Conservation (phyloP, 2,329 filamentous ascomycete genomes). For the Blastomyces silverae region DNA sequence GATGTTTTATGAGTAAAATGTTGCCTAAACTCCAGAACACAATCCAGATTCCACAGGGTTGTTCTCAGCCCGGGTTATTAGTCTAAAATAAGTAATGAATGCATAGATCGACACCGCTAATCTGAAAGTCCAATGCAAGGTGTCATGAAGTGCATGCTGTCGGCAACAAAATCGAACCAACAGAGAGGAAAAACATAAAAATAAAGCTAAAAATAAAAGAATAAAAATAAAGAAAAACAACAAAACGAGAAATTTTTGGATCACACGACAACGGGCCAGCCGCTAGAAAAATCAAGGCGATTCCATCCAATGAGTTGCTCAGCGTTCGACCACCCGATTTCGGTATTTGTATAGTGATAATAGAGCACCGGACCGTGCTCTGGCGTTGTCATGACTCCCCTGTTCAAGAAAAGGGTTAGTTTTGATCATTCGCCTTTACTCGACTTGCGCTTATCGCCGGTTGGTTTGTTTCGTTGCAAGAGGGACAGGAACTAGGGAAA, state of each 20-base stretch:
- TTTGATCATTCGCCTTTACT: conserved; percentile 13
- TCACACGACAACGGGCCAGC: conserved; percentile 4
- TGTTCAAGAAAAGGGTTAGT: background rate
- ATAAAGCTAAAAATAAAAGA: background rate
- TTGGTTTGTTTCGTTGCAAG: background rate
- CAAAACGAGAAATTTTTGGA: background rate
- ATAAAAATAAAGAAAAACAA: background rate
- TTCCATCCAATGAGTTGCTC: conserved; percentile 14
- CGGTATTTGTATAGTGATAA: conserved; percentile 13
- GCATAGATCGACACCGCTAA: background rate
- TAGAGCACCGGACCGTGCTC: conserved; percentile 13
- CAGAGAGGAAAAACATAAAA: too few relatives aligned
- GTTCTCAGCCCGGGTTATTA: background rate
- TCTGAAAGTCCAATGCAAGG: background rate
- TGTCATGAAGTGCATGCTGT: background rate
- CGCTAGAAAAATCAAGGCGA: conserved; percentile 12
- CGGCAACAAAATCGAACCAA: too few relatives aligned
- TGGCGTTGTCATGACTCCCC: conserved; percentile 10
- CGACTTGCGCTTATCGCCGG: background rate
- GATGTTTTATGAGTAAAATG: background rate
- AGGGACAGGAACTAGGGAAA: background rate
- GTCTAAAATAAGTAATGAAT: background rate
- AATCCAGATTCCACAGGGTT: background rate
- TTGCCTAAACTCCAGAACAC: background rate
- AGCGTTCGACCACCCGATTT: conserved; percentile 11